Conservation (phyloP, 768 basidiomycete genomes). For the Lenzites betulinus region DNA sequence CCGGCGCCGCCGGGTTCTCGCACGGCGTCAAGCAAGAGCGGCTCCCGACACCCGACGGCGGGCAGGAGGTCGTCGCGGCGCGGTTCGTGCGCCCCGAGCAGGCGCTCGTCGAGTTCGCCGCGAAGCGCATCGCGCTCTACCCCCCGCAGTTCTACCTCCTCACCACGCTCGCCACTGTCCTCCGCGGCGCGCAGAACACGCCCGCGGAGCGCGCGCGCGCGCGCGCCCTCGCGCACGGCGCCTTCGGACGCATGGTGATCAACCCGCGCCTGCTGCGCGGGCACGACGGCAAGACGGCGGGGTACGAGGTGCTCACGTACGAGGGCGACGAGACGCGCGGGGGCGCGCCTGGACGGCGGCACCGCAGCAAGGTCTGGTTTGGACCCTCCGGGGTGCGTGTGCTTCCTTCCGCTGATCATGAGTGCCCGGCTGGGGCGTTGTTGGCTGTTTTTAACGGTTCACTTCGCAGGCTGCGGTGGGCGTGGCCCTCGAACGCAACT, state of each 20-base stretch:
- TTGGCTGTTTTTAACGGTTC: neutral
- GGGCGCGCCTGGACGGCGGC: slow-evolving; percentile 57
- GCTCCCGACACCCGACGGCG: slow-evolving; percentile 68
- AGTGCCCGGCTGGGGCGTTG: too few relatives aligned
- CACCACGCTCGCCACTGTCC: slow-evolving; percentile 56
- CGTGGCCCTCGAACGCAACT: slow-evolving; percentile 60
- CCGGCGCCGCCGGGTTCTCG: slow-evolving; percentile 49
- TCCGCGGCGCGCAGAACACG: slow-evolving; percentile 46
- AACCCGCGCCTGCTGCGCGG: slow-evolving; percentile 47
- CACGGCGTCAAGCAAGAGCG: slow-evolving; percentile 57
- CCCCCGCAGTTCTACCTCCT: slow-evolving; percentile 78
- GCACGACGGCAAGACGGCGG: slow-evolving; percentile 40
- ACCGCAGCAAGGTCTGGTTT: slow-evolving; percentile 55
- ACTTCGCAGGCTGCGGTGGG: slow-evolving; percentile 49
- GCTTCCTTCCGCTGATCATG: neutral
- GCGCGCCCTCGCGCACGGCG: slow-evolving; percentile 47
- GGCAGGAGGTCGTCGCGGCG: slow-evolving; percentile 67
- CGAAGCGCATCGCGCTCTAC: slow-evolving; percentile 59
- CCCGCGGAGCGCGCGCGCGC: slow-evolving; percentile 49
- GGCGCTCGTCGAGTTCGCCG: slow-evolving; percentile 54
- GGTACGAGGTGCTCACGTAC: slow-evolving; percentile 55
- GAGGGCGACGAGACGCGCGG: slow-evolving; percentile 73
- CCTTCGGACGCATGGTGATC: slow-evolving; percentile 64
- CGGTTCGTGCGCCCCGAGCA: slow-evolving; percentile 61
- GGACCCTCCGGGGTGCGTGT: slow-evolving; percentile 53